Evolutionary conservation across 2,329 filamentous ascomycete genomes (phyloP).

Genomic region (Talaromyces piceae): DNA sequence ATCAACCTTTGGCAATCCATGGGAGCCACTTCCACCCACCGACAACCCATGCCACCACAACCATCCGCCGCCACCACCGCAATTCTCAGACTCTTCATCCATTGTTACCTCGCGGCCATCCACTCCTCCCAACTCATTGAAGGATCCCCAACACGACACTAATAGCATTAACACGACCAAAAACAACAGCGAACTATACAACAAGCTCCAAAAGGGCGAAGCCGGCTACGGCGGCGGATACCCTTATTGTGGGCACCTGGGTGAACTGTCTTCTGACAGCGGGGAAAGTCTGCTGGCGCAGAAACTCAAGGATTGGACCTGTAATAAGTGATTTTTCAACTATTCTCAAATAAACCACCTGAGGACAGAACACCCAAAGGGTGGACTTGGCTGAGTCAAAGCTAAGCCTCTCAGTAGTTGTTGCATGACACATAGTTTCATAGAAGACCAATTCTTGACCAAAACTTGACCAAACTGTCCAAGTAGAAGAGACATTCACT

Average conservation of each 20-base stretch:
- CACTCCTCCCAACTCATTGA: not conserved
- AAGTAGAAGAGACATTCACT: too few relatives aligned
- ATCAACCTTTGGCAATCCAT: not conserved
- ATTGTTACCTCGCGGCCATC: not conserved
- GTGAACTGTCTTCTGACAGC: constrained; percentile 29
- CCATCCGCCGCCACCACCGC: not conserved
- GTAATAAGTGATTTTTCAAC: constrained; percentile 20
- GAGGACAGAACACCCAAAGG: too few relatives aligned
- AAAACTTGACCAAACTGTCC: too few relatives aligned
- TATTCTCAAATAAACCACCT: too few relatives aligned
- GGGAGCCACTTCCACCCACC: not conserved
- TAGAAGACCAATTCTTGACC: too few relatives aligned
- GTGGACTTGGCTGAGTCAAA: too few relatives aligned
- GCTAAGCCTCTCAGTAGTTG: too few relatives aligned
- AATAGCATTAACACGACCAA: not conserved
- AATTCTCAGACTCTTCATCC: not conserved
- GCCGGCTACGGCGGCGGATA: constrained; percentile 56
- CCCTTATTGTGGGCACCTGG: constrained; percentile 35
- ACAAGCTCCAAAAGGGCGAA: constrained; percentile 62
- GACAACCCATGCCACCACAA: not conserved
- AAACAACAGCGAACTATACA: constrained; percentile 43
- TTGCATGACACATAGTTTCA: too few relatives aligned
- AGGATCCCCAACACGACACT: not conserved
- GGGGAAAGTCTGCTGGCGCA: constrained; percentile 64
- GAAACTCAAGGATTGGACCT: constrained; percentile 56